Conservation (phyloP, 805 yeast genomes). For the Monosporozyma unispora region DNA sequence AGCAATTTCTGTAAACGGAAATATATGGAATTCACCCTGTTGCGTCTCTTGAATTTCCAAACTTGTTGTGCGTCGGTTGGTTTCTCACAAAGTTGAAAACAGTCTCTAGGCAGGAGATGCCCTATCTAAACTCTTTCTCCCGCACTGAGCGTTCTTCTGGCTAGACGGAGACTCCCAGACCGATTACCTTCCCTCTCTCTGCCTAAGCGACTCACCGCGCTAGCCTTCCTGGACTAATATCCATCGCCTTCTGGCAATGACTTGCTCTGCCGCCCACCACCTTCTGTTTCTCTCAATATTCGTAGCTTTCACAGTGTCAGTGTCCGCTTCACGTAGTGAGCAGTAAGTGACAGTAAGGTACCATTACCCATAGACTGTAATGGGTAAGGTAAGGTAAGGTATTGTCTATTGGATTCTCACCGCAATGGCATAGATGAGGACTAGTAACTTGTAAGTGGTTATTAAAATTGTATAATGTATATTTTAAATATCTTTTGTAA, state of each 20-base stretch:
- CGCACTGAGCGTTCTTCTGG: too few relatives aligned
- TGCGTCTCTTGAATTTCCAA: not conserved
- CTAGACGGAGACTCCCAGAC: too few relatives aligned
- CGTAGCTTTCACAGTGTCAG: not conserved
- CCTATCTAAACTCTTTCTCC: too few relatives aligned
- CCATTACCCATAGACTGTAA: not conserved
- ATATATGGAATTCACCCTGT: not conserved
- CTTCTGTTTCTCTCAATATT: not conserved
- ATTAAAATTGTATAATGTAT: not conserved
- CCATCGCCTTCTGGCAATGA: not conserved
- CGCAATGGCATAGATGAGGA: not conserved
- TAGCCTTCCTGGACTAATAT: too few relatives aligned
- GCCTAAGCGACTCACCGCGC: too few relatives aligned
- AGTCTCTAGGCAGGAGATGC: too few relatives aligned
- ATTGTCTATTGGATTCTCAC: not conserved
- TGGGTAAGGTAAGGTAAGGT: not conserved
- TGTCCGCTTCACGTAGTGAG: not conserved
- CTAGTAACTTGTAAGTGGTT: not conserved
- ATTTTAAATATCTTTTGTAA: not conserved
- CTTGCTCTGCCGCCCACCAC: not conserved
- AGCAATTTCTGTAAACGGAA: not conserved
- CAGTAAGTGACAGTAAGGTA: not conserved
- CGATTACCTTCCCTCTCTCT: too few relatives aligned
- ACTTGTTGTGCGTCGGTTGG: not conserved
- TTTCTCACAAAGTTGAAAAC: not conserved